Evolutionary conservation across 2,329 filamentous ascomycete genomes (phyloP), one percentile per base, ranked within the genome.

Genomic region (Westerdykella ornata): DNA sequence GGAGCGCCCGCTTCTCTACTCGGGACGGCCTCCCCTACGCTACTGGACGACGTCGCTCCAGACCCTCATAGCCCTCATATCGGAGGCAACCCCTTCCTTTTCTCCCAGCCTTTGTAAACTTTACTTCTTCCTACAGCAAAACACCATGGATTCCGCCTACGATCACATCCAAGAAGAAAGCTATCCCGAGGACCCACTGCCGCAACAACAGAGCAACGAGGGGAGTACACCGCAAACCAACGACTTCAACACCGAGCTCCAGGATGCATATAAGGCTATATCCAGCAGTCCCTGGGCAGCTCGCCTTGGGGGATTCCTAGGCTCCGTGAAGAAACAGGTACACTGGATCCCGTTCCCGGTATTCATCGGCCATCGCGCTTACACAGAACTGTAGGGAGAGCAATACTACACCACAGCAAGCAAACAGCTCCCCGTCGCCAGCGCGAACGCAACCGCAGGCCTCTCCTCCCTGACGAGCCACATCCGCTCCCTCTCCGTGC

Each of bases 181-280:
- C 53, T 68, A 70, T 18, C 66, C 71, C 4, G 62, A 72, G 45
- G 72, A 78, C 47, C 53, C 63, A 22, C 46, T 57, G 26, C 65
- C 69, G 39, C 73, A 76, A 51, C 69, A 71, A 29, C 62, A 55
- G 28, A 70, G 74, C 49, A 69, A 72, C 46, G 68, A 71, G 33
- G 65, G 54, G 51, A 43, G 52, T 35, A 47, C 51, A 45, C 45
- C 57, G 57, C 46, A 69, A 39, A 41, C 52, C 52, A 63, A 64
- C 54, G 72, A 82, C 39, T 76, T 98, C 53, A 94, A 94, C 62
- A 77, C 80, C 53, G 92, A 98, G 60, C 77, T 98, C 48, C 88
- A 95, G 68, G 88, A 96, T 68, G 92, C 90, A 5, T 96, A 97
- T 74, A 88, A 88, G 60, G 89, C 89, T 17, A 86, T 98, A 60